Evolutionary conservation across 495 filamentous ascomycete species (phyloP), one percentile per base, ranked within the genome.

Genomic region (Penicillium cosmopolitanum): DNA sequence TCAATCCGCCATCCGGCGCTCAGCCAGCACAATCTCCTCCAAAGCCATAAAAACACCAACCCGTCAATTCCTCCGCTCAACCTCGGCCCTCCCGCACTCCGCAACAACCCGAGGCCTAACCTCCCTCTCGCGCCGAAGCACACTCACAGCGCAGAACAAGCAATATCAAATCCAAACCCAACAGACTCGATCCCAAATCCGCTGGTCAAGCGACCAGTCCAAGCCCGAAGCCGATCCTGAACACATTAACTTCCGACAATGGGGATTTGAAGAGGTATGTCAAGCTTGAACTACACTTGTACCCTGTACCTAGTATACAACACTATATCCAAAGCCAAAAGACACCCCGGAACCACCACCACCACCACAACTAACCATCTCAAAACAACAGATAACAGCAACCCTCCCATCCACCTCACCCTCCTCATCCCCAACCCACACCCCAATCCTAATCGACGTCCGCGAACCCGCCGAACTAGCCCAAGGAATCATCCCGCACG

Each of bases 401-500:
- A 21, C 66, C 51, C 71, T 80, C 53, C 70, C 73, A 18, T 25
- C 72, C n/a, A 10, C 46, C 35, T 53, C 64, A 9, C 53, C 60
- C 31, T 64, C 66, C 35, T 67, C 66, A 47, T 64, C 66, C 35
- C 68, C 66, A 47, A 64, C 63, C 36, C 66, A 73, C 50, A 71
- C 60, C 10, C 62, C 65, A 44, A 74, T 79, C 64, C 70, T 82
- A 21, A 68, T 82, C 63, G 93, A 98, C 79, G 85, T 91, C 63
- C 94, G 95, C 73, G 94, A 97, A 76, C 92, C 93, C 46, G 63
- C 75, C 62, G 95, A 98, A 74, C 84, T 92, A 34, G 61, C 73
- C 5, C 86, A 85, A 0, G 93, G 93, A 36, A 81, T 81, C 21
- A 96, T 98, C 72, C 94, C 95, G 1, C 80, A 81, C 21, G 89